These are phyloP conservation scores for Musa beccarii DNA, from an alignment of 176 grass and related monocot species.

Conservation along the genomic window DNA sequence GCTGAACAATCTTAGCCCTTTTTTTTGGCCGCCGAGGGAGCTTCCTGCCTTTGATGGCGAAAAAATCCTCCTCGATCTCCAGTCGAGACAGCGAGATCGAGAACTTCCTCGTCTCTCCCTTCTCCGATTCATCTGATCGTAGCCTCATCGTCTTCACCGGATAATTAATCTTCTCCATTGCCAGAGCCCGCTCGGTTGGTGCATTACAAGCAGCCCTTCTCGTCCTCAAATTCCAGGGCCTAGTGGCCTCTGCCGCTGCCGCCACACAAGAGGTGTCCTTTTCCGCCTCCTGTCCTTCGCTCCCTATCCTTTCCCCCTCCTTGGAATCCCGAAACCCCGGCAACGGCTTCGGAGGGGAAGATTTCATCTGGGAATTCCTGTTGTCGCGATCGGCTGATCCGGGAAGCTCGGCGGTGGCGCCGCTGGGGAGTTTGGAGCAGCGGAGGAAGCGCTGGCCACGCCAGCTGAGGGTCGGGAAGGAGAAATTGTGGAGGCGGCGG, in stretches of 20 bases:
- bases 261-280: not conserved
- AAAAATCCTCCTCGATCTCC: slow-evolving; percentile 45
- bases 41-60: slow-evolving; percentile 27
- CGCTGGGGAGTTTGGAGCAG: not conserved
- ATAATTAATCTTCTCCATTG: not conserved
- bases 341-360: too few species aligned
- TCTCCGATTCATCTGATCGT: not conserved
- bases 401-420: not conserved
- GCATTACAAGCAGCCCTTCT: slow-evolving; percentile 3
- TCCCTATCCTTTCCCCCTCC: too few species aligned
- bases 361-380: too few species aligned
- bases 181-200: not conserved
- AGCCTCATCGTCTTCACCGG: not conserved
- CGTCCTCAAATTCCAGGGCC: slow-evolving; percentile 12
- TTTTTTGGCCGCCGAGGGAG: slow-evolving; percentile 56
- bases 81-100: slow-evolving; percentile 35
- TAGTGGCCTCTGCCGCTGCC: not conserved
- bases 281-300: not conserved
- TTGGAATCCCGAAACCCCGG: too few species aligned
- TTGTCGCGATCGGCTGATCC: too few species aligned
- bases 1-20: slow-evolving; percentile 34
- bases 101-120: slow-evolving; percentile 19
- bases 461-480: not conserved
- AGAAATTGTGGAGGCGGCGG: not conserved
- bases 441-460: not conserved